A percentile compares a stretch with the other conserved stretches of the same genome.
Conservation (phyloP, 345 rosid species). For the Citrus sinensis region DNA sequence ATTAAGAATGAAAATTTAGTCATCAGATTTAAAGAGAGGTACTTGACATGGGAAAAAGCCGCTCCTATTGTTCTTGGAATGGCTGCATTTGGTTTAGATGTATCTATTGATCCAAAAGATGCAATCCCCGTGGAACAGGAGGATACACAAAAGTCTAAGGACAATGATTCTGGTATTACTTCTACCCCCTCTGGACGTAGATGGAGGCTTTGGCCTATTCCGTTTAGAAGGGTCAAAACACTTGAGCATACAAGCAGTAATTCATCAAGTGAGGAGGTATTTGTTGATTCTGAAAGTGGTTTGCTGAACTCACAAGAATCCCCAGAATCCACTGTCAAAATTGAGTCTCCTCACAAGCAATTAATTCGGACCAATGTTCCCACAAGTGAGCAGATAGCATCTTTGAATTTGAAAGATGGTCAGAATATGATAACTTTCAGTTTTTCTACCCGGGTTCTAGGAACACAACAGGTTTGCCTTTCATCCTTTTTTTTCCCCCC, state of each 20-base stretch:
- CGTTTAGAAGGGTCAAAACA: conserved; percentile 80
- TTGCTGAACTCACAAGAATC: conserved; percentile 37
- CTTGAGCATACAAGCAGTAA: conserved; percentile 57
- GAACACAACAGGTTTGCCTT: conserved; percentile 73
- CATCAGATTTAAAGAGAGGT: conserved; percentile 49
- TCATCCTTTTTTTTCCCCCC: not conserved
- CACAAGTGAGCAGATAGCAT: conserved; percentile 82
- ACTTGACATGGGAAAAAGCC: conserved; percentile 81
- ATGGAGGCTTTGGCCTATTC: conserved; percentile 88
- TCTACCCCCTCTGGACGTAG: conserved; percentile 56
- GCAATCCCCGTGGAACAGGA: conserved; percentile 58
- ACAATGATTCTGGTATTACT: conserved; percentile 35
- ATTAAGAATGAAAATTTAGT: conserved; percentile 66
- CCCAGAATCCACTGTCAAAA: conserved; percentile 27
- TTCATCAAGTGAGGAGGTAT: conserved; percentile 69
- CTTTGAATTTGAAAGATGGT: conserved; percentile 89
- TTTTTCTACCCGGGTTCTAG: conserved; percentile 84
- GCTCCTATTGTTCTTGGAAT: conserved; percentile 72
- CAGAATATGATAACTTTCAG: conserved; percentile 82
- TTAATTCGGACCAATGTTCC: conserved; percentile 76
- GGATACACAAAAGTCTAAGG: conserved; percentile 33
- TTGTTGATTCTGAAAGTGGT: conserved; percentile 73
- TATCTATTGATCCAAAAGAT: conserved; percentile 58
- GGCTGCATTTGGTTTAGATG: conserved; percentile 66
- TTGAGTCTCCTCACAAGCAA: conserved; percentile 62